Base-by-base conservation (phyloP, 2,329 filamentous ascomycete species). In the Clarireedia sp. region DNA sequence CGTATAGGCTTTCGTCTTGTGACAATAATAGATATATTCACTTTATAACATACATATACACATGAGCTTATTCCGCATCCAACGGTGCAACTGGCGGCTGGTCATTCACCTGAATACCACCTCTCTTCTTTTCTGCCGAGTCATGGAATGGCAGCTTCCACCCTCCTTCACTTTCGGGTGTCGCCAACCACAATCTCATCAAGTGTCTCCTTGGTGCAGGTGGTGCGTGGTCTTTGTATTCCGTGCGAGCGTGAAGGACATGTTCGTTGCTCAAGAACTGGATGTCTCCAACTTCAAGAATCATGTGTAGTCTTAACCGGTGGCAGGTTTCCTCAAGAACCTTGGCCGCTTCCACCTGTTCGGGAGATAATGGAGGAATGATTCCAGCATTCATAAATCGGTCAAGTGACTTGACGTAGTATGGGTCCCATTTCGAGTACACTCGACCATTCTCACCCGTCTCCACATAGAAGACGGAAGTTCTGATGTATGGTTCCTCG, bases 371-470 rank as follows among this genome's bases (percentile, higher is more conserved):
- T 0, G 85, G 73, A 5, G 90, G 90, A 58, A 95, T 86, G 46
- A 87, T 68, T 1, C 88, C 89, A 17, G 73, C 71, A 66, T 89
- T 82, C 0, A 82, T 87, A 74, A 92, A 94, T 26, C 89, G 81
- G 19, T 74, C 78, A 7, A 95, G 76, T 8, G 85, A 90, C 60
- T 82, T 82, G 57, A 95, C 82, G 69, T 87, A 95, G 78, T 95
- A 95, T 1, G 90, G 90, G 67, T 95, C 90, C 83, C 86, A 95
- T 77, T 95, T 95, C 70, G 82, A 85, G 72, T 89, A 91, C 10
- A 92, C 80, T 14, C 87, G 75, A 36, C 78, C 78, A 63, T 83
- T 77, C 6, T 80, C 78, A 6, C 78, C 81, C 5, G 79, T 81
- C 74, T 95, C 89, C 3, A 90, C 74, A 69, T 90, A 95, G 63